Conservation (phyloP, 139 green algal species). For the Coccomyxa sp. region DNA sequence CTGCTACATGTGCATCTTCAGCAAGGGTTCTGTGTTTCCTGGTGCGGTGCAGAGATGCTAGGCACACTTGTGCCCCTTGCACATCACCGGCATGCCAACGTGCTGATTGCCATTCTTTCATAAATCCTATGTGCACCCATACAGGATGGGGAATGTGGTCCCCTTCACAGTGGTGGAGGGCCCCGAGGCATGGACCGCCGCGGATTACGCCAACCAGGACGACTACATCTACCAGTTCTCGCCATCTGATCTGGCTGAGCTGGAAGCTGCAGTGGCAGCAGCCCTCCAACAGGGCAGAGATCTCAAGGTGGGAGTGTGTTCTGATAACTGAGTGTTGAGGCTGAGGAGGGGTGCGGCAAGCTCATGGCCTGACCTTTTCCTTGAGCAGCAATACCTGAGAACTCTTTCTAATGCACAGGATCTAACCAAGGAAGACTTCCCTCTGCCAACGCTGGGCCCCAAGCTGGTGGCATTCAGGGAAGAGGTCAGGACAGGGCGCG, state of each 20-base stretch:
- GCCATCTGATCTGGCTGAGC: constrained; percentile 28
- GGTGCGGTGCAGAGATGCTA: too few species aligned
- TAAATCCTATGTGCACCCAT: background rate
- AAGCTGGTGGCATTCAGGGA: constrained; percentile 32
- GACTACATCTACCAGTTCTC: constrained; percentile 30
- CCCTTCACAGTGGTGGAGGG: constrained; percentile 18
- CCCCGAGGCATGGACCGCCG: constrained; percentile 20
- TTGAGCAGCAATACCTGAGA: too few species aligned
- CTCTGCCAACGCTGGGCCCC: constrained; percentile 34
- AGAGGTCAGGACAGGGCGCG: constrained; percentile 41
- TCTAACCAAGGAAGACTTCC: constrained; percentile 20
- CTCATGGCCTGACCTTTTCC: too few species aligned
- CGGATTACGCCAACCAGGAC: background rate
- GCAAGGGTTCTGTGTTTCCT: too few species aligned
- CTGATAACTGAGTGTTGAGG: too few species aligned
- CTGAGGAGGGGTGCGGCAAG: too few species aligned
- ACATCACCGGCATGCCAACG: too few species aligned
- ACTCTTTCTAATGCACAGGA: background rate
- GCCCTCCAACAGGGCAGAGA: constrained; percentile 8
- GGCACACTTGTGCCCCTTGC: too few species aligned
- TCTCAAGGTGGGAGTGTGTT: constrained; percentile 18
- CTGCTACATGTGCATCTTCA: too few species aligned
- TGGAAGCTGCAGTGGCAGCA: constrained; percentile 21
- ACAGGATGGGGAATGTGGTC: constrained; percentile 3
- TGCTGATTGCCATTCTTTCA: too few species aligned